These are phyloP conservation scores for Candida taoyuanica DNA, from an alignment of 805 yeast species.

Conservation along the genomic window DNA sequence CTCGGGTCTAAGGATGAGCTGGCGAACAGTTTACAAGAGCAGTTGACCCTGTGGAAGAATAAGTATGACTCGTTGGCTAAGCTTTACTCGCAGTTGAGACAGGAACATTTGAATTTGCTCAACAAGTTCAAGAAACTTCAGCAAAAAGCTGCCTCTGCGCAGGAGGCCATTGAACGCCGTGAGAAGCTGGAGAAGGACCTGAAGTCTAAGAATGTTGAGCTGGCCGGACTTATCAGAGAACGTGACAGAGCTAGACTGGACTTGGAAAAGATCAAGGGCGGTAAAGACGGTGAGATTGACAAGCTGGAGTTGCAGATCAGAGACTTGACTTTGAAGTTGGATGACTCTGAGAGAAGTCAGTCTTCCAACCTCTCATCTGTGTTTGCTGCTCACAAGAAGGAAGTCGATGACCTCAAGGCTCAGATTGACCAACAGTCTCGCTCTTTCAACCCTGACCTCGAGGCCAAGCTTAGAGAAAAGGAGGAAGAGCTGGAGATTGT, in stretches of 20 bases:
- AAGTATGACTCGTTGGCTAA: slow-evolving; percentile 89
- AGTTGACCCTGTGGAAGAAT: slow-evolving; percentile 70
- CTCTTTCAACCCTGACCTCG: slow-evolving; percentile 30
- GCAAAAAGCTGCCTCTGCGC: slow-evolving; percentile 84
- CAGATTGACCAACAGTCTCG: slow-evolving; percentile 27
- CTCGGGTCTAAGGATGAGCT: slow-evolving; percentile 73
- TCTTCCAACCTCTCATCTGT: slow-evolving; percentile 58
- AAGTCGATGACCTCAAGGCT: slow-evolving; percentile 47
- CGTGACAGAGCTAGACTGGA: slow-evolving; percentile 86
- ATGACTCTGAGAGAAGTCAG: slow-evolving; percentile 56
- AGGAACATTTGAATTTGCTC: slow-evolving; percentile 79
- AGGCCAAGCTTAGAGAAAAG: slow-evolving; percentile 51
- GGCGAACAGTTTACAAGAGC: slow-evolving; percentile 63
- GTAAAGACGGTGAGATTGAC: slow-evolving; percentile 62
- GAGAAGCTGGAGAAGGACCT: slow-evolving; percentile 79
- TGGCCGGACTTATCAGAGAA: slow-evolving; percentile 85
- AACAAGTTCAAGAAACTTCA: slow-evolving; percentile 76
- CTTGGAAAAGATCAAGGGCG: slow-evolving; percentile 62
- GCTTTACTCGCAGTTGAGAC: slow-evolving; percentile 84
- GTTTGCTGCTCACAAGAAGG: slow-evolving; percentile 58
- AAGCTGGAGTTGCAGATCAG: slow-evolving; percentile 59
- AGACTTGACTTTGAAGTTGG: slow-evolving; percentile 52
- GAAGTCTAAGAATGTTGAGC: slow-evolving; percentile 79
- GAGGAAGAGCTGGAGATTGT: slow-evolving; percentile 77
- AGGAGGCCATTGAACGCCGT: slow-evolving; percentile 80